Evolutionary conservation across 768 basidiomycete genomes (phyloP), one percentile per base, ranked within the genome.

Genomic region (Amanita pallidorosea): DNA sequence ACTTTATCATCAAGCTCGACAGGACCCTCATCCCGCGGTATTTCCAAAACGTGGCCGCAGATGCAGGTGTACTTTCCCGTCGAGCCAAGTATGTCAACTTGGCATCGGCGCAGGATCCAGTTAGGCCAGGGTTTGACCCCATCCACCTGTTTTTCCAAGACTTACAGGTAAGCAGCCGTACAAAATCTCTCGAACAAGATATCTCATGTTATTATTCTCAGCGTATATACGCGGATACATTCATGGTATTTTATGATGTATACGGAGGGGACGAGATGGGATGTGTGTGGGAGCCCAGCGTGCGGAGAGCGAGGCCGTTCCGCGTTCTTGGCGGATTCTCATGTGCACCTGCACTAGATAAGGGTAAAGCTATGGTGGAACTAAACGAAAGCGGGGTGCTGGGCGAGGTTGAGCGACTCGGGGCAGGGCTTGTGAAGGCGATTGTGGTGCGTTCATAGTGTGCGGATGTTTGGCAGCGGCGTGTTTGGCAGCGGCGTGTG

Each of bases 291-390:
- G 88, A 94, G 58, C 85, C 89, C 5, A 71, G 70, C 12, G 66
- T 89, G 31, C 76, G 74, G 51, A 67, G 74, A 22, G 65, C 79
- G 1, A 70, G 83, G 42, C 73, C 81, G 4, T 91, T 94, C 71
- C 80, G 86, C 54, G 88, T 91, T 6, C 70, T 93, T 41, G 81
- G 86, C 22, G 86, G 85, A 8, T 95, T 85, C 65, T 90, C 88
- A 0, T 80, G 81, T 50, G 65, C 64, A 15, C 91, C 91, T 9
- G 56, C 67, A 33, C 33, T 5, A 49, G 57, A 58, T 17, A 78
- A 75, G 55, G 73, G 81, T 51, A 83, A 84, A 57, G 75, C 70
- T 3, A 60, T 75, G 13, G 88, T 93, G 1, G 55, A 67, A 7
- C 63, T 93, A 53, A 91, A 94, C 61, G 77, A 78, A 57, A 65